These are phyloP conservation scores for Penicillium roqueforti DNA, from an alignment of 495 filamentous ascomycete species.

Conservation along the genomic window DNA sequence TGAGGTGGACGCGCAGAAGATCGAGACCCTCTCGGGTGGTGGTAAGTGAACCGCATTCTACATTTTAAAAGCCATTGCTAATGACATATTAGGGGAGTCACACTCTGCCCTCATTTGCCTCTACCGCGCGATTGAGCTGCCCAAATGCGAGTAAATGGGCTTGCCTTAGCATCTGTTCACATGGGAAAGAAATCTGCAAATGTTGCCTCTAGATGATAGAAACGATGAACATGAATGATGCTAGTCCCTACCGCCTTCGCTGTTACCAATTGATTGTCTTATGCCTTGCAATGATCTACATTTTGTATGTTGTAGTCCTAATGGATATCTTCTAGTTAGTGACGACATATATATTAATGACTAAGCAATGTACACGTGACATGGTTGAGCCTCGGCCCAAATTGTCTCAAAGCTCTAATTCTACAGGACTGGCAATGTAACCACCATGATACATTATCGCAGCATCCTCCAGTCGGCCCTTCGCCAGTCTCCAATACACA, in stretches of 20 bases:
- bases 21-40: conserved; percentile 83
- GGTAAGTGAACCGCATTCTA: conserved; percentile 48
- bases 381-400: conserved; percentile 7
- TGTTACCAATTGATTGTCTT: background rate
- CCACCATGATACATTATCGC: conserved; percentile 30
- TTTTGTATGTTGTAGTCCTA: background rate
- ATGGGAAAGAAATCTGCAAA: background rate
- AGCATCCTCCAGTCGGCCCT: conserved; percentile 25
- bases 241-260: background rate
- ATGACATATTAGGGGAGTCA: conserved; percentile 61
- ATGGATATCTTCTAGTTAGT: background rate
- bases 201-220: conserved; percentile 28
- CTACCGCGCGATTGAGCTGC: conserved; percentile 76
- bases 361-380: conserved; percentile 15
- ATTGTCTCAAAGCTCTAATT: background rate
- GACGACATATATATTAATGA: background rate
- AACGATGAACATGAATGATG: conserved; percentile 25
- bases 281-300: background rate
- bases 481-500: conserved; percentile 10
- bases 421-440: conserved; percentile 19
- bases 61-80: conserved; percentile 9
- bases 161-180: conserved; percentile 1
- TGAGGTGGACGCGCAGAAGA: conserved; percentile 88
- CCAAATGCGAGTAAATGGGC: conserved; percentile 42
- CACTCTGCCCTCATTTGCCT: conserved; percentile 92